Percentiles rank a stretch among this genome's conserved stretches.
Evolutionary conservation across 495 filamentous ascomycete genomes (phyloP).

Genomic region (Staphylotrichum longicolle): DNA sequence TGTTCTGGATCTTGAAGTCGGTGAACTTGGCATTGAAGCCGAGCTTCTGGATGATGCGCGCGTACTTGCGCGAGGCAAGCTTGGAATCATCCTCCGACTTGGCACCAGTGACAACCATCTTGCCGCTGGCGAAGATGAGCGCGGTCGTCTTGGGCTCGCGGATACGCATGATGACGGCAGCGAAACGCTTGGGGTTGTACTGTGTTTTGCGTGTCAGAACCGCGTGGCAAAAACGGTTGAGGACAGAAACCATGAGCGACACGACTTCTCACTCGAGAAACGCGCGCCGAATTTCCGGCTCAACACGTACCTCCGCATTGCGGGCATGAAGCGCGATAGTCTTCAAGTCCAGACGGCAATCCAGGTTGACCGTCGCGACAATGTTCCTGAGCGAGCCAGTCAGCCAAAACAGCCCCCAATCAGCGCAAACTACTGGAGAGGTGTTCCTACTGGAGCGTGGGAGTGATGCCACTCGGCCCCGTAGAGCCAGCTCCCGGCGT

Average conservation of each 20-base stretch:
- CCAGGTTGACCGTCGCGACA: conserved; percentile 98
- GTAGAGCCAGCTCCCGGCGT: conserved; percentile 77
- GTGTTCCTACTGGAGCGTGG: conserved; percentile 93
- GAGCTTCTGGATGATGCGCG: conserved; percentile 98
- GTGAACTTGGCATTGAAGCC: conserved; percentile 99
- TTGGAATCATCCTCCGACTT: conserved; percentile 99
- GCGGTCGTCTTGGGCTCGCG: conserved; percentile 98
- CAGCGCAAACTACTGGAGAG: conserved; percentile 29
- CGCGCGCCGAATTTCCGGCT: conserved; percentile 21
- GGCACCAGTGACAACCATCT: conserved; percentile 99
- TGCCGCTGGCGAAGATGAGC: conserved; percentile 95
- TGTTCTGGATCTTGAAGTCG: conserved; percentile 99
- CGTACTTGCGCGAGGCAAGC: conserved; percentile 95
- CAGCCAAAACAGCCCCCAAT: conserved; percentile 33
- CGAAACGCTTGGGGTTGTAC: conserved; percentile 79
- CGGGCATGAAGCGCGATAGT: conserved; percentile 97
- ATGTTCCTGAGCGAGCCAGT: conserved; percentile 89
- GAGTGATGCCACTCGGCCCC: conserved; percentile 83
- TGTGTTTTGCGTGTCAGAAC: conserved; percentile 37
- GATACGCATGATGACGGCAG: conserved; percentile 99
- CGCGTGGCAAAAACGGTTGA: conserved; percentile 36
- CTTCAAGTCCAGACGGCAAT: conserved; percentile 97
- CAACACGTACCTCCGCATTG: conserved; percentile 71
- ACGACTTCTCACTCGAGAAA: conserved; percentile 13
- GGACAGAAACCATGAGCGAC: conserved; percentile 38